phyloP scores from a whole-genome alignment of 2,329 filamentous ascomycete species.

The Fusarium praegraminearum region DNA sequence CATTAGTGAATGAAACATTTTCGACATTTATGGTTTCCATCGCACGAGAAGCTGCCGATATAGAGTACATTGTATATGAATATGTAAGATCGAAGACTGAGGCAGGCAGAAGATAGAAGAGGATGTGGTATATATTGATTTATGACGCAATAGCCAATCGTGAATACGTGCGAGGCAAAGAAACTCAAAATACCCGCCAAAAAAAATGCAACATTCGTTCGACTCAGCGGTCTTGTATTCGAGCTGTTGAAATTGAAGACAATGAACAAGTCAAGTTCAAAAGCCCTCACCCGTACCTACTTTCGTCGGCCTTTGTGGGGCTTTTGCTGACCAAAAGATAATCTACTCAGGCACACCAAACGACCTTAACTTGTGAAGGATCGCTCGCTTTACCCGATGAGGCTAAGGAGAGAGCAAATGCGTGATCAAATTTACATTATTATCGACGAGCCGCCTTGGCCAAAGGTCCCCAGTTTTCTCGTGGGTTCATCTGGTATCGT shows the following conservation, averaged over 20 bases:
- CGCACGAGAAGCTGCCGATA: not conserved
- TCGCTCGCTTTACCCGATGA: constrained; percentile 16
- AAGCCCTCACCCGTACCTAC: constrained; percentile 15
- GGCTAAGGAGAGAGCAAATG: not conserved
- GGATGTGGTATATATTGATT: constrained; percentile 27
- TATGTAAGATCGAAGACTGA: not conserved
- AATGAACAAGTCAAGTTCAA: constrained; percentile 28
- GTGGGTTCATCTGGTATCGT: constrained; percentile 90
- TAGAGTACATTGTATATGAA: constrained; percentile 23
- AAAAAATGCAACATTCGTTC: not conserved
- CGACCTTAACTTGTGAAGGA: constrained; percentile 19
- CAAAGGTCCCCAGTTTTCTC: constrained; percentile 95
- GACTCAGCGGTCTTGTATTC: not conserved
- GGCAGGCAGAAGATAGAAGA: not conserved
- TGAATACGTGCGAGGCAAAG: constrained; percentile 6
- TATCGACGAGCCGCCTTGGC: constrained; percentile 63
- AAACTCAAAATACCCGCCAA: not conserved
- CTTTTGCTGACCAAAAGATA: constrained; percentile 34
- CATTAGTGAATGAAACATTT: constrained; percentile 42
- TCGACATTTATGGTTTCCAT: constrained; percentile 17
- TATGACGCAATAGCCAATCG: constrained; percentile 28
- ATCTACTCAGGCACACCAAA: constrained; percentile 15
- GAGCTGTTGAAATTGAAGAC: not conserved
- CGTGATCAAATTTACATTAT: constrained; percentile 15
- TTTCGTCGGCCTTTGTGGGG: constrained; percentile 37